A percentile compares a stretch with the other conserved stretches of the same genome.
Evolutionary conservation across 2,329 filamentous ascomycete genomes (phyloP).

Genomic region (Onygenales sp.): DNA sequence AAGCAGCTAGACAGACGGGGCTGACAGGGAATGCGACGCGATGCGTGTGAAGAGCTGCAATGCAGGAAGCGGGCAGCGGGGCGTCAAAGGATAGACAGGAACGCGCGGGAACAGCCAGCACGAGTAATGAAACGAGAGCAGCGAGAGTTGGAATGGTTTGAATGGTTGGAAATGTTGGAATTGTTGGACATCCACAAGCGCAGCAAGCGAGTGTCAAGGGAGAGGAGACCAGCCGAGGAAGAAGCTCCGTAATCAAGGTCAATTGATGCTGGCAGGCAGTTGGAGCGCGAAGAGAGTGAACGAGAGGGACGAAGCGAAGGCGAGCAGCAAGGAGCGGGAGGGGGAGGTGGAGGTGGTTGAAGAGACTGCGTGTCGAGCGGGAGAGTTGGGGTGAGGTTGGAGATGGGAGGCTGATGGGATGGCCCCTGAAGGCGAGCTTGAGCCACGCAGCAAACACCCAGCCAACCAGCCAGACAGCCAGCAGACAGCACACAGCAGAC

Average conservation of each 20-base stretch:
- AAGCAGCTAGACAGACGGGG: too few relatives aligned
- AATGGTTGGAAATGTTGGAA: conserved; percentile 1
- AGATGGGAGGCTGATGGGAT: conserved; percentile 3
- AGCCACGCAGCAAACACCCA: not conserved
- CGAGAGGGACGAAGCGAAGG: conserved; percentile 2
- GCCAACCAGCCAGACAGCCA: not conserved
- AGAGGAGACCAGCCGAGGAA: conserved; percentile 5
- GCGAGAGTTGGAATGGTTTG: not conserved
- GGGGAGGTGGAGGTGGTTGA: conserved; percentile 9
- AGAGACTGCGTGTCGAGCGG: not conserved
- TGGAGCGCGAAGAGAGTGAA: conserved; percentile 6
- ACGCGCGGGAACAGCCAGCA: not conserved
- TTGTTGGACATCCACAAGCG: conserved; percentile 15
- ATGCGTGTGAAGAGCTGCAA: too few relatives aligned
- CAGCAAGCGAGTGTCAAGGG: conserved; percentile 16
- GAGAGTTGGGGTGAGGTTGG: conserved; percentile 1
- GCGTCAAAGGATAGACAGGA: too few relatives aligned
- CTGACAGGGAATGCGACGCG: too few relatives aligned
- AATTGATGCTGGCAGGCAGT: not conserved
- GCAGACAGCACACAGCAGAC: too few relatives aligned
- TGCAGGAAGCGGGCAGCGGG: too few relatives aligned
- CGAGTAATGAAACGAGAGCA: not conserved
- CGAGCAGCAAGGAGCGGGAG: conserved; percentile 17
- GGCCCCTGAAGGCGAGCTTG: not conserved
- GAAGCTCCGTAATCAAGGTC: conserved; percentile 2